Base-by-base conservation (phyloP, 2,329 filamentous ascomycete genomes). In the Magnaporthiopsis rhizophila region DNA sequence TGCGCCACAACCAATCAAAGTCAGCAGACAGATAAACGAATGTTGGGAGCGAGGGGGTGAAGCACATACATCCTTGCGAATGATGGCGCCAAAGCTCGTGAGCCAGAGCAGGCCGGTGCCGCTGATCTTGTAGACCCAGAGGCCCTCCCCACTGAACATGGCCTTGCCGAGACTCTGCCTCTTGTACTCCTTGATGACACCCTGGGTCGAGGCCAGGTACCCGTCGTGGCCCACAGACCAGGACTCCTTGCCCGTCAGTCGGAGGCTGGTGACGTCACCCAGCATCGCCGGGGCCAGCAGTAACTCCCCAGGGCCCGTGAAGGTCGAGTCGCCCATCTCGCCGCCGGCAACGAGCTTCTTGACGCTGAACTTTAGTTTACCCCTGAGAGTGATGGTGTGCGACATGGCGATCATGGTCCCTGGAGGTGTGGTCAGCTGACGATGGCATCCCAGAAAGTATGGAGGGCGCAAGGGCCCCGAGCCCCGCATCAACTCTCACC, bases 371-470 rank as follows among this genome's bases (percentile, higher is more conserved):
- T 94, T 95, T 69, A 96, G 76, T 58, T 82, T 82, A 64, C 95
- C 95, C 76, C 89, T 90, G 60, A 98, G 85, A 0, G 89, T 93
- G 64, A 99, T 84, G 11, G 89, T 90, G 2, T 91, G 89, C 2
- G 91, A 92, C 95, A 98, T 99, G 72, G 91, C 91, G 70, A 99
- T 91, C 92, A 99, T 95, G 64, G 87, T 85, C 18, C 93, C 91
- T 86, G 65, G 61, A 26, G 66, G 63, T 8, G 7, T 21, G 59
- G 28, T 61, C 28, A 61, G 28, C 28, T 21, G 6, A n/a, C n/a
- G 59, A 3, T 21, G 7, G 12, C 9, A 13, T 6, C 13, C 15
- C 8, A 53, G 21, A 32, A 18, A 53, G 21, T 6, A 18, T 1
- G 30, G 1, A 0, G 18, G 2, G n/a, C n/a, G n/a, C 8, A 38